Evolutionary conservation across 148 eudicot genomes (phyloP).

Genomic region (Tetragonia tetragonoides): DNA sequence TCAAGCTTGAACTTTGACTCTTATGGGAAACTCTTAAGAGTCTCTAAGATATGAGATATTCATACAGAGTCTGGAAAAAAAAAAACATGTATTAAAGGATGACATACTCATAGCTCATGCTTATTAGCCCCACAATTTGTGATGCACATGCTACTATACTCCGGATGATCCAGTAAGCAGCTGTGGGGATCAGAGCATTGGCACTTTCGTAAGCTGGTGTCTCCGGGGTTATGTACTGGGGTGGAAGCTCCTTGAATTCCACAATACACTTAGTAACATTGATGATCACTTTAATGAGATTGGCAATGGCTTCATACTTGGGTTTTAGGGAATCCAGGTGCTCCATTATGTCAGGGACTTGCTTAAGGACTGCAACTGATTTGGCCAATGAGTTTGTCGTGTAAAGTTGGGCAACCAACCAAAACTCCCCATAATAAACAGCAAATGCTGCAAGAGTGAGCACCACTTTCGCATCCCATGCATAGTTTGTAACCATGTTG

Average conservation of each 20-base stretch:
- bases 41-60: background rate
- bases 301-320: conserved; percentile 50
- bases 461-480: conserved; percentile 83
- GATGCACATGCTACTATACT: conserved; percentile 67
- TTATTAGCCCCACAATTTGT: conserved; percentile 54
- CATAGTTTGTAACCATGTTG: conserved; percentile 51
- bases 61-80: background rate
- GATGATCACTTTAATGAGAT: conserved; percentile 47
- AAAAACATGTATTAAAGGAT: background rate
- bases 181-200: conserved; percentile 53
- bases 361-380: conserved; percentile 63
- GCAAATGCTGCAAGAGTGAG: conserved; percentile 70
- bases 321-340: conserved; percentile 42
- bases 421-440: conserved; percentile 71
- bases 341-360: conserved; percentile 55
- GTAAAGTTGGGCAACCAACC: conserved; percentile 71
- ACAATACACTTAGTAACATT: conserved; percentile 67
- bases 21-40: background rate
- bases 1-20: background rate
- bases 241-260: conserved; percentile 62
- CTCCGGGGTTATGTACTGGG: conserved; percentile 45
- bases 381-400: conserved; percentile 63
- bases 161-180: conserved; percentile 68
- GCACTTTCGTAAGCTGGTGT: conserved; percentile 42
- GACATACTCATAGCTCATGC: conserved; percentile 66